Evolutionary conservation across 2,329 filamentous ascomycete genomes (phyloP).

Genomic region (Lachnellula willkommii): DNA sequence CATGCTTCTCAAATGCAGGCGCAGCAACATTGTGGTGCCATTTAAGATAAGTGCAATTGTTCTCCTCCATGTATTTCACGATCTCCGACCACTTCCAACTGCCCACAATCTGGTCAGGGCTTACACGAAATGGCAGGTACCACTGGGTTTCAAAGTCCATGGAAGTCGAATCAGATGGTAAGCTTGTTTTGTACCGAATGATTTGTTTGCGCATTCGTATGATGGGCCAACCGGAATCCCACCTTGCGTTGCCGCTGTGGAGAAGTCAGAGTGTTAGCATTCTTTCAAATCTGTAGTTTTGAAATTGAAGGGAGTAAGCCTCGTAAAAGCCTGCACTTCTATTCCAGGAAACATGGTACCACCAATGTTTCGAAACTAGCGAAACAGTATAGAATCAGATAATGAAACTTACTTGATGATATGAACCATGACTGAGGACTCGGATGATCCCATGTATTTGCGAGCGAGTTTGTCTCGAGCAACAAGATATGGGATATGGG

Average conservation of each 20-base stretch:
- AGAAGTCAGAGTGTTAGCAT: background rate
- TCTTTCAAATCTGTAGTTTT: too few species aligned
- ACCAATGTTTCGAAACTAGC: background rate
- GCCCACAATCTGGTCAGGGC: conserved; percentile 2
- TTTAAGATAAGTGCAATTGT: background rate
- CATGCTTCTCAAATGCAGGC: background rate
- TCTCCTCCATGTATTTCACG: background rate
- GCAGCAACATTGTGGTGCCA: background rate
- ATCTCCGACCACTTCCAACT: conserved; percentile 2
- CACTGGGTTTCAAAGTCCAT: background rate
- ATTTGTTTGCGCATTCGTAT: background rate
- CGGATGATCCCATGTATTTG: background rate
- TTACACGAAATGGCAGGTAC: background rate
- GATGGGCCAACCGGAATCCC: background rate
- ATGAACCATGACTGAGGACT: background rate
- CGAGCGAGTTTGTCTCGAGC: background rate
- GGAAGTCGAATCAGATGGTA: background rate
- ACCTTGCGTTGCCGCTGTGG: background rate
- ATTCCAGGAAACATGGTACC: background rate
- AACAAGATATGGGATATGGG: background rate
- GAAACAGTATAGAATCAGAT: background rate
- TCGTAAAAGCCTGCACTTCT: too few species aligned
- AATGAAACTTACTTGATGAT: background rate
- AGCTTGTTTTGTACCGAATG: background rate
- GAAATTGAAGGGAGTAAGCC: too few species aligned